A percentile compares a stretch with the other conserved stretches of the same genome.
Conservation (phyloP, 2,329 filamentous ascomycete species). For the Trichoderma koningii region DNA sequence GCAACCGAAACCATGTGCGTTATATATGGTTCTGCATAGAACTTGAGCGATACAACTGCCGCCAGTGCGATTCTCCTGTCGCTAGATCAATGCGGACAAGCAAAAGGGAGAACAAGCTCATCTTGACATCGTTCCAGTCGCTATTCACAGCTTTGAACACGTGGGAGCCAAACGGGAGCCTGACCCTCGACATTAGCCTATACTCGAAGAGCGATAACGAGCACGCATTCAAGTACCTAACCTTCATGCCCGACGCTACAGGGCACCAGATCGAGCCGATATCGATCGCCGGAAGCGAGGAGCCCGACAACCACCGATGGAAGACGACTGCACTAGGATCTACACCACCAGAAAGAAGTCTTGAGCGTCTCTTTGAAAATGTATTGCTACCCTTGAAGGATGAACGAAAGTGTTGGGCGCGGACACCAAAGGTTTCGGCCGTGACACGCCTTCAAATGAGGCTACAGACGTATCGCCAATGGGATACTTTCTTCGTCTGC, state of each 20-base stretch:
- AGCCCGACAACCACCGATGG: slow-evolving; percentile 13
- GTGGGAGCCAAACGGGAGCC: slow-evolving; percentile 39
- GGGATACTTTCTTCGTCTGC: slow-evolving; percentile 37
- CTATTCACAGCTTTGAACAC: slow-evolving; percentile 38
- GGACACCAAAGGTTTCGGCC: slow-evolving; percentile 11
- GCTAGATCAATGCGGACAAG: slow-evolving; percentile 30
- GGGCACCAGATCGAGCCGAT: slow-evolving; percentile 26
- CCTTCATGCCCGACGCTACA: slow-evolving; percentile 31
- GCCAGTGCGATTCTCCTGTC: slow-evolving; percentile 25
- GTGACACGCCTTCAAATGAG: slow-evolving; percentile 19
- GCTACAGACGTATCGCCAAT: slow-evolving; percentile 43
- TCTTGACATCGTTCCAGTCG: slow-evolving; percentile 36
- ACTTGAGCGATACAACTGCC: slow-evolving; percentile 35
- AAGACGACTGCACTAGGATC: slow-evolving; percentile 1
- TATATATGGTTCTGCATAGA: slow-evolving; percentile 39
- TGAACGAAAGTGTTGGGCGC: slow-evolving; percentile 14
- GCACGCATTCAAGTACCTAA: slow-evolving; percentile 43
- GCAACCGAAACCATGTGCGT: slow-evolving; percentile 32
- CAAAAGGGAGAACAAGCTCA: slow-evolving; percentile 34
- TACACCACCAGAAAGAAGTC: slow-evolving; percentile 6
- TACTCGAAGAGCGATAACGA: slow-evolving; percentile 42
- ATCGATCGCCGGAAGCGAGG: slow-evolving; percentile 7
- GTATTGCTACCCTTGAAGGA: neutral
- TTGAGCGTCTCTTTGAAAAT: slow-evolving; percentile 17
- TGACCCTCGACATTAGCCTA: slow-evolving; percentile 43